A percentile compares a stretch with the other conserved stretches of the same genome.
Evolutionary conservation across 2,329 filamentous ascomycete species (phyloP).

Genomic region (Trichoderma afroharzianum): DNA sequence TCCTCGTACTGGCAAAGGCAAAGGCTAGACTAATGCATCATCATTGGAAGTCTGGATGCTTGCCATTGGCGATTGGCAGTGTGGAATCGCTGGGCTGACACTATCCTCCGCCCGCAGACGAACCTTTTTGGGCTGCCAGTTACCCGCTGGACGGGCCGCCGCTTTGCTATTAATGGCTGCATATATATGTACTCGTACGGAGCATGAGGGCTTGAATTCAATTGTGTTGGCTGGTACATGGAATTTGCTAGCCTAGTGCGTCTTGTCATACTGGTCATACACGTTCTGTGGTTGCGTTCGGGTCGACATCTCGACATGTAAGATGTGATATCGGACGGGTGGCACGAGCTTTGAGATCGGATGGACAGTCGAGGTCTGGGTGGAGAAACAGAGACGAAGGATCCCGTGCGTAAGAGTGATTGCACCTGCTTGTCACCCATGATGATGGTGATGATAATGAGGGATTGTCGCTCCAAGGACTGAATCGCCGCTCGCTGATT

Average conservation of each 20-base stretch:
- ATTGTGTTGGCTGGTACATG: background rate
- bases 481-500: background rate
- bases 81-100: conserved; percentile 3
- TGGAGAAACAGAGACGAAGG: background rate
- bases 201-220: background rate
- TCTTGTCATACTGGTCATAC: background rate
- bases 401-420: background rate
- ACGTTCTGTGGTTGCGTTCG: background rate
- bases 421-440: background rate
- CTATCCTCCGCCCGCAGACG: background rate
- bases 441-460: background rate
- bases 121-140: conserved; percentile 1
- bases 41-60: background rate
- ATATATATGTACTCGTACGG: background rate
- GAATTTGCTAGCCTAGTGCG: background rate
- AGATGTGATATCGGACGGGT: background rate
- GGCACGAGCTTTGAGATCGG: background rate
- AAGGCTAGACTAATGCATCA: background rate
- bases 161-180: conserved; percentile 10
- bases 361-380: background rate
- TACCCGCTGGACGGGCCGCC: conserved; percentile 15
- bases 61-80: background rate
- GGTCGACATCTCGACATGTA: background rate
- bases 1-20: background rate
- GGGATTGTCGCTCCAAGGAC: background rate